Evolutionary conservation across 148 eudicot genomes (phyloP).

Genomic region (Vaccinium darrowii): DNA sequence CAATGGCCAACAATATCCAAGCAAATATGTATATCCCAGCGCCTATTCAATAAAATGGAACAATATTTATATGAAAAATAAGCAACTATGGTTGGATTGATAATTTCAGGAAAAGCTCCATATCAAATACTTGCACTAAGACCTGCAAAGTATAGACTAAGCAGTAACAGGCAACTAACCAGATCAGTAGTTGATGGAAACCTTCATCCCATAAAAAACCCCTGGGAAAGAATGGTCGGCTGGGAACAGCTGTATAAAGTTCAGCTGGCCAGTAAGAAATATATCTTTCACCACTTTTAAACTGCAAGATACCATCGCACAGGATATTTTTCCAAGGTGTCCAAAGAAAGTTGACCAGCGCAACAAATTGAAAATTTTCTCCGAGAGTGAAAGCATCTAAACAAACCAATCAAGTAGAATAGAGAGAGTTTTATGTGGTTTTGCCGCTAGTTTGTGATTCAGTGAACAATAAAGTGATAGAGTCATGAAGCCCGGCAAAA

Average conservation of each 20-base stretch:
- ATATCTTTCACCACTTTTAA: slow-evolving; percentile 43
- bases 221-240: slow-evolving; percentile 94
- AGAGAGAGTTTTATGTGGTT: not conserved
- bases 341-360: slow-evolving; percentile 11
- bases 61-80: not conserved
- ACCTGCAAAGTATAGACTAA: not conserved
- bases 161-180: slow-evolving; percentile 47
- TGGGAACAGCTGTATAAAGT: slow-evolving; percentile 97
- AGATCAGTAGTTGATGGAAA: slow-evolving; percentile 88
- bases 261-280: slow-evolving; percentile 93
- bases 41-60: slow-evolving; percentile 38
- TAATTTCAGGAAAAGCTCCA: not conserved
- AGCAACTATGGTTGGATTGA: not conserved
- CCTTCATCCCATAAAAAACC: slow-evolving; percentile 99
- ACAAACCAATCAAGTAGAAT: not conserved
- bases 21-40: slow-evolving; percentile 78
- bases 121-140: not conserved
- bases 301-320: slow-evolving; percentile 46
- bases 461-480: not conserved
- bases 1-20: slow-evolving; percentile 96
- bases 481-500: not conserved
- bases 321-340: slow-evolving; percentile 34
- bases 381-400: not conserved
- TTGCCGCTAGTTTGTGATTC: not conserved
- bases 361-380: not conserved